phyloP scores from a whole-genome alignment of 345 rosid species.

The Citrus medica region DNA sequence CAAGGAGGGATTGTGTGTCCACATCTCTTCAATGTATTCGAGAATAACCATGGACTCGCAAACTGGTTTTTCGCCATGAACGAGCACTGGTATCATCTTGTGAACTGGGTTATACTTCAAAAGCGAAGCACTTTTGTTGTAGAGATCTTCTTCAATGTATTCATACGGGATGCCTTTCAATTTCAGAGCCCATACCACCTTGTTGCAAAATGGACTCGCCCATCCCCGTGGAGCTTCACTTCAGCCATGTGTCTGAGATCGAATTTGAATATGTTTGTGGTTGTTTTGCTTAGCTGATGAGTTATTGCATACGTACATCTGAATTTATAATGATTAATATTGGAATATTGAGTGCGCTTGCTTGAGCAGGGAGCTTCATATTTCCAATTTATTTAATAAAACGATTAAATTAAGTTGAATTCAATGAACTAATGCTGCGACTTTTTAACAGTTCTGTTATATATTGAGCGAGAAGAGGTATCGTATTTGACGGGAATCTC shows the following conservation, averaged over 20 bases:
- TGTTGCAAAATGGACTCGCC: not conserved
- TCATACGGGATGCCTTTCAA: not conserved
- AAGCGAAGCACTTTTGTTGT: conserved; percentile 23
- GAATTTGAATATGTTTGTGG: not conserved
- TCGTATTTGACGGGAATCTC: too few species aligned
- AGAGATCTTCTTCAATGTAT: conserved; percentile 25
- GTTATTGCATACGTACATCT: not conserved
- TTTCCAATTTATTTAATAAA: too few species aligned
- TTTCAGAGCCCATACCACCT: not conserved
- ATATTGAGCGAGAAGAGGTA: too few species aligned
- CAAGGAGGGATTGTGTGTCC: conserved; percentile 26
- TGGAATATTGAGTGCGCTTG: too few species aligned
- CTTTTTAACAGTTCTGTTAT: too few species aligned
- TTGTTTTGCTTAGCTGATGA: not conserved
- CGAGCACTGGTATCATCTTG: conserved; percentile 35
- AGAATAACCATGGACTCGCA: conserved; percentile 31
- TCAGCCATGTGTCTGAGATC: not conserved
- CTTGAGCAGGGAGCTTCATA: too few species aligned
- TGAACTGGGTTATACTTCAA: conserved; percentile 21
- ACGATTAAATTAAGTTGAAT: too few species aligned
- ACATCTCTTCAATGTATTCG: conserved; percentile 32
- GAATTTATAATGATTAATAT: not conserved
- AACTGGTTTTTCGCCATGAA: conserved; percentile 31
- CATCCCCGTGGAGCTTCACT: not conserved
- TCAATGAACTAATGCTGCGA: too few species aligned